These are phyloP conservation scores for Penicillium waksmanii DNA, from an alignment of 495 filamentous ascomycete species.

Conservation along the genomic window DNA sequence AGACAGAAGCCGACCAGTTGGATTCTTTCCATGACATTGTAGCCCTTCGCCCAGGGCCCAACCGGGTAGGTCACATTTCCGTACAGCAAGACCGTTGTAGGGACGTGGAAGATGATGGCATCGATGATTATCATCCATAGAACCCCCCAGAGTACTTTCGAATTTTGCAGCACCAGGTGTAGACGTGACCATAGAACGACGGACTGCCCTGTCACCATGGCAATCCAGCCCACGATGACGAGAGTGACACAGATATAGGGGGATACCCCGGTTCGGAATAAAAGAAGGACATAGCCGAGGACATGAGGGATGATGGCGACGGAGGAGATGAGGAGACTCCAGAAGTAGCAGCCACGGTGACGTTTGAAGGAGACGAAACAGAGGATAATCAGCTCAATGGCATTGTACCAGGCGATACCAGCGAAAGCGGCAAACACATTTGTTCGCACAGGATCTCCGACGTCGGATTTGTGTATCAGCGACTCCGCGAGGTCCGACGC, in stretches of 20 bases:
- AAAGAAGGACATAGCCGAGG: conserved; percentile 49
- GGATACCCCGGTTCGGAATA: conserved; percentile 38
- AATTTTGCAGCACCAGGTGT: conserved; percentile 47
- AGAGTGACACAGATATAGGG: conserved; percentile 42
- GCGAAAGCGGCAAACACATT: conserved; percentile 39
- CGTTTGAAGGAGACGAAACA: conserved; percentile 53
- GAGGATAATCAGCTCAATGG: conserved; percentile 49
- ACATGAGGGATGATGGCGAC: conserved; percentile 43
- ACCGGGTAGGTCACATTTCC: conserved; percentile 34
- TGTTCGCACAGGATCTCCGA: conserved; percentile 12
- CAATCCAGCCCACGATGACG: conserved; percentile 47
- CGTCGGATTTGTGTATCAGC: conserved; percentile 9
- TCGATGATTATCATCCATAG: conserved; percentile 50
- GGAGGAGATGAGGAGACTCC: conserved; percentile 50
- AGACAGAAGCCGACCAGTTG: conserved; percentile 58
- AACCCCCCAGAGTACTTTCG: conserved; percentile 38
- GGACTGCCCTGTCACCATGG: conserved; percentile 54
- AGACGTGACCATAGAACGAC: conserved; percentile 54
- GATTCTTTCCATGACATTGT: conserved; percentile 54
- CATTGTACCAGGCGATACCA: conserved; percentile 52
- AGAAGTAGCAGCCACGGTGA: conserved; percentile 53
- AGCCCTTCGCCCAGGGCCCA: conserved; percentile 40
- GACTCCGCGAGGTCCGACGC: conserved; percentile 10
- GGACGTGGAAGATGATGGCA: conserved; percentile 46
- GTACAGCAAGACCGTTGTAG: conserved; percentile 47